Conservation (phyloP, 176 grass and related monocot genomes). For the Oryza punctata region DNA sequence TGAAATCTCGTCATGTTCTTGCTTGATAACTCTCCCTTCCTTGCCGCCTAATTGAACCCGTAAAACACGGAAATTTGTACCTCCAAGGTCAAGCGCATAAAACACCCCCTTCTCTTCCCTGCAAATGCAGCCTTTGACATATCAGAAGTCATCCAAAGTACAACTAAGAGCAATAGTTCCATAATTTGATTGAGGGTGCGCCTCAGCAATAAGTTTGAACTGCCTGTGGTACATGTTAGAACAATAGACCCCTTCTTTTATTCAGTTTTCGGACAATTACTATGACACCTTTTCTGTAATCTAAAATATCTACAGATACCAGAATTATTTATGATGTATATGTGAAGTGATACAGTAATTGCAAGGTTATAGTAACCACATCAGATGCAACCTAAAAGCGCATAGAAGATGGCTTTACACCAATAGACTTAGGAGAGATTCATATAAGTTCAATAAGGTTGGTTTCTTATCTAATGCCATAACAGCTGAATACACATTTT, state of each 20-base stretch:
- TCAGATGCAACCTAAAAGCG: not conserved
- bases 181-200: not conserved
- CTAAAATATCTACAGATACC: not conserved
- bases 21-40: constrained; percentile 61
- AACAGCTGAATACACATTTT: not conserved
- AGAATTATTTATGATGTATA: too few species aligned
- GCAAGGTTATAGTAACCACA: not conserved
- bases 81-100: constrained; percentile 86
- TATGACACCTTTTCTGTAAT: not conserved
- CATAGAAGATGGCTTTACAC: not conserved
- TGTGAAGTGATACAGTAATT: not conserved
- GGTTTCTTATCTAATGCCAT: not conserved
- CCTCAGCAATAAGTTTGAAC: not conserved
- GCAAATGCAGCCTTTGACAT: not conserved
- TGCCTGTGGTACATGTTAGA: not conserved
- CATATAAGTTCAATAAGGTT: not conserved
- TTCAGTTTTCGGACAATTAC: not conserved
- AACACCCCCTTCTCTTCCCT: constrained; percentile 57
- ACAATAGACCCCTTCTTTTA: not conserved
- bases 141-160: not conserved
- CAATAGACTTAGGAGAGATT: not conserved
- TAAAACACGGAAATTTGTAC: constrained; percentile 82
- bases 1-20: constrained; percentile 65
- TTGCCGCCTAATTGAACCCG: constrained; percentile 72
- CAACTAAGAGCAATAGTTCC: not conserved